Conservation (phyloP, 352 stramenopile species). For the Globisporangium solare region DNA sequence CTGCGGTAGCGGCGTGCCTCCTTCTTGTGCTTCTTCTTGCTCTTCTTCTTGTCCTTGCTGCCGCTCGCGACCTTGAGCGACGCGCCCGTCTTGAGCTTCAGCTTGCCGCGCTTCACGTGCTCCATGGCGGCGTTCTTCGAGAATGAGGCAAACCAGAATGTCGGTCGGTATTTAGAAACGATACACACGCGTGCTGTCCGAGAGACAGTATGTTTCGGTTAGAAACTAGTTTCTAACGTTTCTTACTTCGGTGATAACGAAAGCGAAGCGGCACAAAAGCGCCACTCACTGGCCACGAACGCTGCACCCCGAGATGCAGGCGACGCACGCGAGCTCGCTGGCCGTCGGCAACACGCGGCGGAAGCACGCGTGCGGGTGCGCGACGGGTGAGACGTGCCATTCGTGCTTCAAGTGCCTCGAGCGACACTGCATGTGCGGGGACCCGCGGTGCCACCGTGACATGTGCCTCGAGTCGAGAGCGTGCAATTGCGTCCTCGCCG, state of each 20-base stretch:
- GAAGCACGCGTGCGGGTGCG: slow-evolving; percentile 40
- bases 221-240: slow-evolving; percentile 15
- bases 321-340: no score
- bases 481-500: slow-evolving; percentile 41
- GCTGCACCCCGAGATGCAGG: no score
- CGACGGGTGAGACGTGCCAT: slow-evolving; percentile 37
- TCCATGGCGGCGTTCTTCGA: slow-evolving; percentile 35
- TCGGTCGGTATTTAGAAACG: slow-evolving; percentile 1
- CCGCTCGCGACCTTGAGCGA: slow-evolving; percentile 59
- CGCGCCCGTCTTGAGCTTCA: slow-evolving; percentile 67
- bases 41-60: slow-evolving; percentile 56
- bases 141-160: neutral
- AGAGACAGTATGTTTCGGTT: neutral
- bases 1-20: slow-evolving; percentile 6
- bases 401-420: slow-evolving; percentile 56
- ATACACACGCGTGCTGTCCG: slow-evolving; percentile 2
- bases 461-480: slow-evolving; percentile 61
- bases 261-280: slow-evolving; percentile 5
- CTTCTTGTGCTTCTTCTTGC: slow-evolving; percentile 38
- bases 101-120: slow-evolving; percentile 79
- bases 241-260: neutral
- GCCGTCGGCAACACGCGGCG: slow-evolving; percentile 9
- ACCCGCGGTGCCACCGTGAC: slow-evolving; percentile 10
- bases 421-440: slow-evolving; percentile 49
- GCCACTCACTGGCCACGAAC: slow-evolving; percentile 7